Conservation (phyloP, 1,139 yeast species). For the Groenewaldozyma sp. region DNA sequence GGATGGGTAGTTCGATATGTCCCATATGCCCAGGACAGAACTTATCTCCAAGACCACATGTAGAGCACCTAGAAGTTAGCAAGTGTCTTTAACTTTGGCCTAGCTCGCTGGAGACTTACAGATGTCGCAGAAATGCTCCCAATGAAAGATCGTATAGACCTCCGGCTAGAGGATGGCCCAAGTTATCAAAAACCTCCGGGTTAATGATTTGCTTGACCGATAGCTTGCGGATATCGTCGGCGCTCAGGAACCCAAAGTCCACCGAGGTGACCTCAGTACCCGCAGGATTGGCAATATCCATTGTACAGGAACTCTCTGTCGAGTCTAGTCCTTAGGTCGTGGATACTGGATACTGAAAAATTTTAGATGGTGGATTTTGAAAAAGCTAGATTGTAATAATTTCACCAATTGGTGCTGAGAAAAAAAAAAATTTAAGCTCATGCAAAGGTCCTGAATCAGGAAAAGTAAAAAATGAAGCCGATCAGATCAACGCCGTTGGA, state of each 20-base stretch:
- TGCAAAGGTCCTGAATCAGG: too few relatives aligned
- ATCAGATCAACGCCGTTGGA: too few relatives aligned
- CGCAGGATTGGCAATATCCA: constrained; percentile 95
- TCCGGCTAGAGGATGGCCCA: constrained; percentile 91
- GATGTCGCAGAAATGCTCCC: constrained; percentile 84
- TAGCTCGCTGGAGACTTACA: constrained; percentile 26
- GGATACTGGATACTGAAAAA: too few relatives aligned
- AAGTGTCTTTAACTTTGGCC: background rate
- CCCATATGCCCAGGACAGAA: constrained; percentile 99
- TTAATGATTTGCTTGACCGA: constrained; percentile 94
- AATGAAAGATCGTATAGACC: constrained; percentile 91
- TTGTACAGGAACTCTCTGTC: too few relatives aligned
- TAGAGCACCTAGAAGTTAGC: constrained; percentile 47
- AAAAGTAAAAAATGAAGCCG: too few relatives aligned
- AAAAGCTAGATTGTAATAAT: too few relatives aligned
- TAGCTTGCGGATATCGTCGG: constrained; percentile 72
- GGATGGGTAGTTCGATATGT: constrained; percentile 91
- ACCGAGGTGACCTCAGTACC: constrained; percentile 91
- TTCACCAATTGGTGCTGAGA: too few relatives aligned
- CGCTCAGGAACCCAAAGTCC: constrained; percentile 78
- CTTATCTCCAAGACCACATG: constrained; percentile 93
- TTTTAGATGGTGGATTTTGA: too few relatives aligned
- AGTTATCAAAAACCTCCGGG: constrained; percentile 87
- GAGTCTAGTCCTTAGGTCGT: too few relatives aligned
- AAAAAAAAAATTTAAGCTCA: too few relatives aligned